These are phyloP conservation scores for Cercospora brassicicola DNA, from an alignment of 2,329 filamentous ascomycete species.

Conservation along the genomic window DNA sequence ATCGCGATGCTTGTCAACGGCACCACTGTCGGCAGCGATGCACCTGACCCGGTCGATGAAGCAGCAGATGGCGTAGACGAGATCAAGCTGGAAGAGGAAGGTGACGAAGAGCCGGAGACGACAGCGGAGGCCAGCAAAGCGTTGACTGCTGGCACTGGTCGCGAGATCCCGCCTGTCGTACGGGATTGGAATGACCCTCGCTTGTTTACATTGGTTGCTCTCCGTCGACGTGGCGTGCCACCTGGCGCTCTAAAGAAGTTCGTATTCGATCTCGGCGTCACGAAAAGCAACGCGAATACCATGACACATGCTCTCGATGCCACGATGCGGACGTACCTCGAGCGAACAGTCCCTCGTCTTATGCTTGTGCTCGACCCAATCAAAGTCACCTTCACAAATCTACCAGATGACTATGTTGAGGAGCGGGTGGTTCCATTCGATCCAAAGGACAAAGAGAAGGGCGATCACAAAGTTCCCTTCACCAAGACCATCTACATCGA, in stretches of 20 bases:
- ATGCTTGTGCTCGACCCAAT: constrained; percentile 89
- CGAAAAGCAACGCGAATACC: constrained; percentile 76
- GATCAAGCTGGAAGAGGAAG: constrained; percentile 47
- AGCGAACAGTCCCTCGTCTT: constrained; percentile 80
- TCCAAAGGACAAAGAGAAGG: constrained; percentile 72
- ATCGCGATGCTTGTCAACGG: constrained; percentile 76
- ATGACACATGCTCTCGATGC: constrained; percentile 82
- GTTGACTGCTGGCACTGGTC: constrained; percentile 24
- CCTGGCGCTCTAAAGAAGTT: constrained; percentile 87
- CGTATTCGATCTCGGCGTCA: constrained; percentile 87
- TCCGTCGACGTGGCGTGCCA: constrained; percentile 81
- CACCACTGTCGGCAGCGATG: constrained; percentile 41
- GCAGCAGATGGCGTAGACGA: constrained; percentile 39
- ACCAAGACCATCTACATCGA: constrained; percentile 85
- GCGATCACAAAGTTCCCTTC: constrained; percentile 62
- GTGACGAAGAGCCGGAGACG: constrained; percentile 38
- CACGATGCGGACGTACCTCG: constrained; percentile 79
- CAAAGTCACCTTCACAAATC: constrained; percentile 76
- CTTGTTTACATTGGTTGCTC: constrained; percentile 80
- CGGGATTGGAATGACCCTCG: constrained; percentile 89
- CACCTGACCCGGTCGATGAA: constrained; percentile 29
- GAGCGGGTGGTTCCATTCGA: constrained; percentile 75
- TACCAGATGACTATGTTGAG: constrained; percentile 65
- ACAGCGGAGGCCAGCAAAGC: constrained; percentile 30
- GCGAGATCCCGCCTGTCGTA: constrained; percentile 58